These are phyloP conservation scores for Penicillium sp. DNA, from an alignment of 2,329 filamentous ascomycete species.

Conservation along the genomic window DNA sequence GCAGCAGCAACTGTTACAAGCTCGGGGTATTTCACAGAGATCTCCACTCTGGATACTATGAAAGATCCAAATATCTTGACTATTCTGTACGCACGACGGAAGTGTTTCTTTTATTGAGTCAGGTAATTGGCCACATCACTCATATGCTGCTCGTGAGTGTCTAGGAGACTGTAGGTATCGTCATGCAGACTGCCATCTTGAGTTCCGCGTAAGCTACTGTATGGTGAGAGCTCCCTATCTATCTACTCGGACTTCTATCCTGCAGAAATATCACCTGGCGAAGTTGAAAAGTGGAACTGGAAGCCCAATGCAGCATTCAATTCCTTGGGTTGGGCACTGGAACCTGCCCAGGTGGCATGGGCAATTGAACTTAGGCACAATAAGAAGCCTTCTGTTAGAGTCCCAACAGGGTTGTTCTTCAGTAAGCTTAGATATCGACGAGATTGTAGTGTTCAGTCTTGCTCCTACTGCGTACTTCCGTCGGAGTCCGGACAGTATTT, in stretches of 20 bases:
- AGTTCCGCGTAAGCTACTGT: background rate
- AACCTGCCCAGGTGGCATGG: background rate
- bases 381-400: background rate
- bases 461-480: background rate
- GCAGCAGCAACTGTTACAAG: too few species aligned
- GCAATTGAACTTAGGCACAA: background rate
- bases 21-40: background rate
- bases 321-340: background rate
- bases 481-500: background rate
- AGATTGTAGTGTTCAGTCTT: background rate
- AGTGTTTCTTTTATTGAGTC: too few species aligned
- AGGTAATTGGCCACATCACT: too few species aligned
- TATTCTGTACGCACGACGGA: too few species aligned
- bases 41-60: too few species aligned
- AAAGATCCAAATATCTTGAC: too few species aligned
- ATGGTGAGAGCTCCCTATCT: slow-evolving; percentile 11
- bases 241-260: slow-evolving; percentile 16
- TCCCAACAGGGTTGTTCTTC: background rate
- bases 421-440: background rate
- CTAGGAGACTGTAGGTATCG: too few species aligned
- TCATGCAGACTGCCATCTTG: too few species aligned
- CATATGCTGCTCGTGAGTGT: too few species aligned
- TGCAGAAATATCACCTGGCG: slow-evolving; percentile 13
- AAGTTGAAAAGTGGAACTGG: background rate
- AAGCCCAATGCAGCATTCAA: background rate